A percentile compares a stretch with the other conserved stretches of the same genome.
phyloP scores from a whole-genome alignment of 2,329 filamentous ascomycete species.

The Anthostomella pinea region DNA sequence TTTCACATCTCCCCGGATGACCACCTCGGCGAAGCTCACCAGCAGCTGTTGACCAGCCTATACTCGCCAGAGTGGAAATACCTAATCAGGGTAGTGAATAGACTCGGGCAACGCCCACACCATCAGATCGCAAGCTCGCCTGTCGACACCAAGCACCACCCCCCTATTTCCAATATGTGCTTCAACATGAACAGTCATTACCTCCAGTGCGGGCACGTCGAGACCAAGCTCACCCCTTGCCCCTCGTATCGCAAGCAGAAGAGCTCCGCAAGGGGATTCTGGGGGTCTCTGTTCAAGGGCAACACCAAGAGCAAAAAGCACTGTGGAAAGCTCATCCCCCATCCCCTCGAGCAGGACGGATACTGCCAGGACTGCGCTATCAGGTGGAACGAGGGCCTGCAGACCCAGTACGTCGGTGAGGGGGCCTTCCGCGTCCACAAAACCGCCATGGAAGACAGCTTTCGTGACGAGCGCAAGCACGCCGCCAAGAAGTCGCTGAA shows the following conservation, averaged over 20 bases:
- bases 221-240: constrained; percentile 16
- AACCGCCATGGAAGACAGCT: constrained; percentile 12
- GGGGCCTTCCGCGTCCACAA: constrained; percentile 19
- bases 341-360: constrained; percentile 7
- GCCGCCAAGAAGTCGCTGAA: constrained; percentile 3
- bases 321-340: constrained; percentile 24
- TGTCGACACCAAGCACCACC: neutral
- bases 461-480: constrained; percentile 10
- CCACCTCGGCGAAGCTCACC: neutral
- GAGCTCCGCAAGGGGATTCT: constrained; percentile 14
- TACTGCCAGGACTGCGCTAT: constrained; percentile 23
- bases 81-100: too few relatives aligned
- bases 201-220: constrained; percentile 21
- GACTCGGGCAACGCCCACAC: too few relatives aligned
- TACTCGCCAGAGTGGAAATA: neutral
- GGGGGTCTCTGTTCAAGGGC: constrained; percentile 17
- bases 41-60: constrained; percentile 1
- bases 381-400: constrained; percentile 9
- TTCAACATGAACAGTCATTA: constrained; percentile 19
- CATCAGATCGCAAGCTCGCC: too few relatives aligned
- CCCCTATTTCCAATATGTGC: constrained; percentile 20
- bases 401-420: constrained; percentile 16
- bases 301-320: constrained; percentile 10
- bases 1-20: too few relatives aligned
- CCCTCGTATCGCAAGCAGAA: constrained; percentile 23